Conservation (phyloP, 306 rosid genomes). For the Nissolia schottii region DNA sequence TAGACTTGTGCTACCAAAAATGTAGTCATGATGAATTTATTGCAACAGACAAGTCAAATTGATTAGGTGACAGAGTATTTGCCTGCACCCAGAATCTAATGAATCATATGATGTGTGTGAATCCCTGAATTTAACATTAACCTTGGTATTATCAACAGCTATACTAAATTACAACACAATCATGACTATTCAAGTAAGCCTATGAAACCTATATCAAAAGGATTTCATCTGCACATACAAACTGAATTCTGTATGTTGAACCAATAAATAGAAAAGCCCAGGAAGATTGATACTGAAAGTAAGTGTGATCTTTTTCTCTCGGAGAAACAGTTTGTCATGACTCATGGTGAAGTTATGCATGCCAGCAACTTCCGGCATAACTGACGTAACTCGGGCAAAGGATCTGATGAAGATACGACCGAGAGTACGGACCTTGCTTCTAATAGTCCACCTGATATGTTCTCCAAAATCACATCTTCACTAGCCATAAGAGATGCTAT, state of each 20-base stretch:
- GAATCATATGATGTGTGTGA: neutral
- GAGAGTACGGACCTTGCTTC: constrained; percentile 73
- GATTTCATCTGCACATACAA: neutral
- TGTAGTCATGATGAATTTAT: too few species aligned
- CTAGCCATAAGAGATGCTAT: constrained; percentile 87
- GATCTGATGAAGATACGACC: constrained; percentile 46
- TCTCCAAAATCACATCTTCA: constrained; percentile 68
- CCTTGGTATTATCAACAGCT: neutral
- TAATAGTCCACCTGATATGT: constrained; percentile 54
- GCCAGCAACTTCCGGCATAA: constrained; percentile 69
- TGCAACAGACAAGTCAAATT: too few species aligned
- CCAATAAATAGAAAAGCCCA: neutral
- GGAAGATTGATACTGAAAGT: neutral
- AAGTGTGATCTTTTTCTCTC: neutral
- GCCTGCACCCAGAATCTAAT: neutral
- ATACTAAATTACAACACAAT: neutral
- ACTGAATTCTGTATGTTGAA: constrained; percentile 14
- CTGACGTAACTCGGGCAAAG: constrained; percentile 59
- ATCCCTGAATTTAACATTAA: neutral
- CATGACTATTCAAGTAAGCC: neutral
- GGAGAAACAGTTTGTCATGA: neutral
- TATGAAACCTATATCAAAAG: neutral
- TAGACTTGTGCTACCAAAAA: neutral
- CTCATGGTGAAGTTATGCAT: constrained; percentile 59
- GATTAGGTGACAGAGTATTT: too few species aligned